A percentile compares a stretch with the other conserved stretches of the same genome.
Evolutionary conservation across 2,329 filamentous ascomycete species (phyloP).

Genomic region (Diaporthe citriasiana): DNA sequence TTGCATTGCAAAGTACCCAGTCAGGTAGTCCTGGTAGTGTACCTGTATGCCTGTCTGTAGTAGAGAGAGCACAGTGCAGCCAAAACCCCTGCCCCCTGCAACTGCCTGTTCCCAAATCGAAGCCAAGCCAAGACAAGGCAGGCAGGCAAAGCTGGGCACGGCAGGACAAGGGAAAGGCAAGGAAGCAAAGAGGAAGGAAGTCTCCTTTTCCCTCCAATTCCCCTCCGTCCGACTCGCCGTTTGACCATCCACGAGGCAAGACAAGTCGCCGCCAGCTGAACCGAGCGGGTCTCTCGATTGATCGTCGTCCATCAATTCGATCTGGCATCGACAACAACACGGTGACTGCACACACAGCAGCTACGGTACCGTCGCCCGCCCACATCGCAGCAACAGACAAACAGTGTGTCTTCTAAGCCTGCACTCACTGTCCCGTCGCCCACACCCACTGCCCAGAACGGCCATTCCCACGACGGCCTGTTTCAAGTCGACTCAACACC

Average conservation of each 20-base stretch:
- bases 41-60: neutral
- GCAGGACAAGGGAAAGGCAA: slow-evolving; percentile 20
- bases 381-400: neutral
- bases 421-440: neutral
- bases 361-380: neutral
- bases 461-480: slow-evolving; percentile 40
- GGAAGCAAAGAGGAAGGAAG: slow-evolving; percentile 5
- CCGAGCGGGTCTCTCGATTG: slow-evolving; percentile 35
- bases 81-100: slow-evolving; percentile 20
- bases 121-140: slow-evolving; percentile 25
- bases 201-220: slow-evolving; percentile 11
- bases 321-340: slow-evolving; percentile 29
- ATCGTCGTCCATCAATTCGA: slow-evolving; percentile 27
- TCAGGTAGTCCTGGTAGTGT: too few relatives aligned
- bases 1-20: slow-evolving; percentile 18
- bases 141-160: neutral
- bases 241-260: slow-evolving; percentile 16
- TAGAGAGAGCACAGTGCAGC: slow-evolving; percentile 30
- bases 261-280: slow-evolving; percentile 31
- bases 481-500: slow-evolving; percentile 40
- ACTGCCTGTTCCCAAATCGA: slow-evolving; percentile 18
- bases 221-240: slow-evolving; percentile 16
- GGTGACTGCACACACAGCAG: neutral
- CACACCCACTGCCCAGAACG: slow-evolving; percentile 31
- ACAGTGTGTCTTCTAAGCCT: neutral